Evolutionary conservation across 768 basidiomycete species (phyloP), one percentile per base, ranked within the genome.

Genomic region (Suillus lakei): DNA sequence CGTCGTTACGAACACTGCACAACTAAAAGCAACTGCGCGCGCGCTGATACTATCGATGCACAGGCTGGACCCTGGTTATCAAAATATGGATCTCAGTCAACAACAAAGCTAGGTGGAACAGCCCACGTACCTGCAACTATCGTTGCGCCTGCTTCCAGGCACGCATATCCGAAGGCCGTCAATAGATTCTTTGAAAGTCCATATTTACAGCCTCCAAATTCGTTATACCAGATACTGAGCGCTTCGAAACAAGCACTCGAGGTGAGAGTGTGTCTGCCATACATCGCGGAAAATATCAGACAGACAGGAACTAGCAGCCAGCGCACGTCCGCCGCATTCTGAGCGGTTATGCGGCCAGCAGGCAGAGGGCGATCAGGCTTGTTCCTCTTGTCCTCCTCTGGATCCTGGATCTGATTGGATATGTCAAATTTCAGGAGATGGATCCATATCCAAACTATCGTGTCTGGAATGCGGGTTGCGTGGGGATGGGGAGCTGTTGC

Each of bases 361-460:
- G 81, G 80, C 7, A 82, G 65, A 3, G 81, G 81, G 18, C 81
- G 70, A 72, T 77, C 76, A 5, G 77, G 74, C 54, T 80, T 78
- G 64, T 82, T 81, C 41, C 67, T 58, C 16, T 62, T 69, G 65
- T 82, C 81, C 67, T 82, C 81, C 15, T 73, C 74, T 30, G 72
- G 69, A 43, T 70, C 67, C 16, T 73, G 66, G 4, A 69, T 75
- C 68, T 82, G 81, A 60, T 82, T 82, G 5, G 77, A 70, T 15
- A 80, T 68, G 61, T 76, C 71, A 69, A 76, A 79, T 54, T 78
- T 77, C 2, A 82, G 70, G 21, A 80, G 70, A 61, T 82, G 81
- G 2, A 80, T 61, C 77, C 77, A 81, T 34, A 79, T 76, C 81
- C 81, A 82, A 26, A 76, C 48, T 10, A 78, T 66, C n/a, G 71